Evolutionary conservation across 176 grass and related monocot species (phyloP).

Genomic region (Carex parvula): DNA sequence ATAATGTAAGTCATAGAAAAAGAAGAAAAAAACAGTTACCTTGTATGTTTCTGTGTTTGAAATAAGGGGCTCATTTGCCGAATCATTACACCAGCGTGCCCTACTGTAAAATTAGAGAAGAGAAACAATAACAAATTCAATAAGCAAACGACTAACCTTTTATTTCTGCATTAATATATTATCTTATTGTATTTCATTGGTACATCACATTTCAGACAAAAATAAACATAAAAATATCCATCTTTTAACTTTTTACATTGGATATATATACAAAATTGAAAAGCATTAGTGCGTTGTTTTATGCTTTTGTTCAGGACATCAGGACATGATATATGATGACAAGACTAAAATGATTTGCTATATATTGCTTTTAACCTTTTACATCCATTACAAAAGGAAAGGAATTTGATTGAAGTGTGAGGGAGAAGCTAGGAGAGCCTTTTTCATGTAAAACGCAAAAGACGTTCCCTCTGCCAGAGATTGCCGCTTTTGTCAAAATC

Average conservation of each 20-base stretch:
- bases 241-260: background rate
- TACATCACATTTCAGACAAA: background rate
- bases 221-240: background rate
- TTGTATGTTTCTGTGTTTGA: conserved; percentile 34
- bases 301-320: background rate
- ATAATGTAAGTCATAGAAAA: background rate
- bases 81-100: conserved; percentile 35
- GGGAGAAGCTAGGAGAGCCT: conserved; percentile 26
- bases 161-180: background rate
- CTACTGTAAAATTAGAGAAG: conserved; percentile 29
- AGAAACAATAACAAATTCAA: background rate
- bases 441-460: conserved; percentile 33
- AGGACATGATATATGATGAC: background rate
- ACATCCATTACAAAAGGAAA: conserved; percentile 30
- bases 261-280: background rate
- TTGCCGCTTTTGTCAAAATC: conserved; percentile 22
- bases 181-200: background rate
- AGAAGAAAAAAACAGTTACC: conserved; percentile 3
- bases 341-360: conserved; percentile 26
- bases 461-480: background rate
- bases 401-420: conserved; percentile 19
- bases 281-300: background rate
- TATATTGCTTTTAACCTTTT: conserved; percentile 17
- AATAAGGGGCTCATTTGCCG: conserved; percentile 31
- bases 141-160: background rate